Evolutionary conservation across 768 basidiomycete species (phyloP).

Genomic region (Russula sp.): DNA sequence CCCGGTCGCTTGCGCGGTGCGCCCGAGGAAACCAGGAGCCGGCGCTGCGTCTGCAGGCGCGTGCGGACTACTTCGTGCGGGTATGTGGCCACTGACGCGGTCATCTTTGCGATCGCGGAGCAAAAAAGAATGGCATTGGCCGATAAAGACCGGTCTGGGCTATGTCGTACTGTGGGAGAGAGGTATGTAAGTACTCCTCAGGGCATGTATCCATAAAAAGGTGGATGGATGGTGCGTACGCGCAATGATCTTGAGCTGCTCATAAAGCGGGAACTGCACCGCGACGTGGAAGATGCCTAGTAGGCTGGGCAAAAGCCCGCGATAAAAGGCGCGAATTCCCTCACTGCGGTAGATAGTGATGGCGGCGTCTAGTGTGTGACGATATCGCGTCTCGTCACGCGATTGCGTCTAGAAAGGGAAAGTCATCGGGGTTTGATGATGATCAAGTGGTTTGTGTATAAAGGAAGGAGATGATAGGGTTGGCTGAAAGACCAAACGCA

Average conservation of each 20-base stretch:
- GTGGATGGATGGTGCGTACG: conserved; percentile 42
- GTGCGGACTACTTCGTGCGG: conserved; percentile 99
- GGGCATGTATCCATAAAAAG: background rate
- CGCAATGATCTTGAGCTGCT: conserved; percentile 79
- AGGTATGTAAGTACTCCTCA: background rate
- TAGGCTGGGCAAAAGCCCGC: conserved; percentile 86
- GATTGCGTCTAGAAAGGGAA: conserved; percentile 62
- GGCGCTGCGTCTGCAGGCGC: conserved; percentile 81
- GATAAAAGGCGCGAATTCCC: conserved; percentile 85
- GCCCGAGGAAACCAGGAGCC: conserved; percentile 39
- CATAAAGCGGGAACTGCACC: conserved; percentile 96
- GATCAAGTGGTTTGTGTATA: too few relatives aligned
- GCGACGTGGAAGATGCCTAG: conserved; percentile 93
- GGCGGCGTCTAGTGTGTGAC: conserved; percentile 86
- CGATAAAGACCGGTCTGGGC: conserved; percentile 35
- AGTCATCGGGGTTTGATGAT: too few relatives aligned
- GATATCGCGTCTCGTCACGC: conserved; percentile 68
- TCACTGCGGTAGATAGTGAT: conserved; percentile 85
- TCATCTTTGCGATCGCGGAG: conserved; percentile 93
- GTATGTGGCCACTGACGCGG: conserved; percentile 91
- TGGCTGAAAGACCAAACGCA: background rate
- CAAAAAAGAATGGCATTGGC: conserved; percentile 70
- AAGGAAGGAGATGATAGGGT: too few relatives aligned
- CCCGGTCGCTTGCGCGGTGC: conserved; percentile 57
- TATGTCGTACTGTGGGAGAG: conserved; percentile 11